Conservation (phyloP, 2,329 filamentous ascomycete species). For the Botrytis elliptica region DNA sequence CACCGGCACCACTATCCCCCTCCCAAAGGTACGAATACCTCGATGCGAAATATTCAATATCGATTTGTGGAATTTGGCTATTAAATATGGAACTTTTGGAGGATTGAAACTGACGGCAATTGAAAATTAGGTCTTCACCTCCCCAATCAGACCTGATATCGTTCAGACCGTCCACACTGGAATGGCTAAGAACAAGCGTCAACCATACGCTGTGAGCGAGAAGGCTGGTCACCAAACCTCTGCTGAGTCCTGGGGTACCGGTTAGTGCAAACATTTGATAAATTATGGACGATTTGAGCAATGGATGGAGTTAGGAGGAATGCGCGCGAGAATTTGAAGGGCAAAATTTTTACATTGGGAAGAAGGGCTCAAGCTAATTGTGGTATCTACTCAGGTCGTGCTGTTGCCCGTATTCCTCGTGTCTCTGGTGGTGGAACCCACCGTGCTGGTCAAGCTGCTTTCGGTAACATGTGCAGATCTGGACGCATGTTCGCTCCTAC, state of each 20-base stretch:
- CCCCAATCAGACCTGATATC: conserved; percentile 97
- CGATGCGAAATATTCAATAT: conserved; percentile 7
- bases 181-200: conserved; percentile 99
- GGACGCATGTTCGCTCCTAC: conserved; percentile 99
- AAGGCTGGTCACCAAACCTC: conserved; percentile 99
- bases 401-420: conserved; percentile 99
- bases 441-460: conserved; percentile 99
- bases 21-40: conserved; percentile 61
- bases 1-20: conserved; percentile 83
- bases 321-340: background rate
- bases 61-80: conserved; percentile 5
- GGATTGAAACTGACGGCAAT: conserved; percentile 30
- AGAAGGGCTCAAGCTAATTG: conserved; percentile 27
- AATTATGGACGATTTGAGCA: conserved; percentile 11
- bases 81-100: conserved; percentile 3
- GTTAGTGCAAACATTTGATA: conserved; percentile 56
- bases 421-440: conserved; percentile 99
- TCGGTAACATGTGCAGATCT: conserved; percentile 99
- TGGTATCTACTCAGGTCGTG: conserved; percentile 66
- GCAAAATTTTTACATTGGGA: background rate
- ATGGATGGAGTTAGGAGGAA: background rate
- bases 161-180: conserved; percentile 95
- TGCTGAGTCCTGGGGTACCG: conserved; percentile 99
- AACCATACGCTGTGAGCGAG: conserved; percentile 99
- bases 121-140: conserved; percentile 72